Evolutionary conservation across 176 grass and related monocot species (phyloP).

Genomic region (Microstegium vimineum): DNA sequence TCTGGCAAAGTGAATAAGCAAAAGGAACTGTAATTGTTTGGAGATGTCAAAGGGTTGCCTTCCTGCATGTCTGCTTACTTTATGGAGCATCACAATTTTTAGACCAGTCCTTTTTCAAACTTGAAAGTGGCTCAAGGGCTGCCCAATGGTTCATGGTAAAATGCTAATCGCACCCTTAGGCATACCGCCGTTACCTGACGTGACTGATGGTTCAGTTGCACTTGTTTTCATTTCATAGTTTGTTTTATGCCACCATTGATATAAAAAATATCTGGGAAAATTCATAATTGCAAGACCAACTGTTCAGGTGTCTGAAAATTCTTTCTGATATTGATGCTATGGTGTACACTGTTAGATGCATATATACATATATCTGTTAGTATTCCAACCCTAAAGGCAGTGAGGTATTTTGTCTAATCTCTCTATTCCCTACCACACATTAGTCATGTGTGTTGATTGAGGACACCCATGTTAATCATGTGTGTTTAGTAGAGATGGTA

Average conservation of each 20-base stretch:
- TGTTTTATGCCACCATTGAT: background rate
- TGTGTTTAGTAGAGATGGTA: too few species aligned
- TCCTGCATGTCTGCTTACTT: conserved; percentile 6
- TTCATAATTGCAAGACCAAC: too few species aligned
- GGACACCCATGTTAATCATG: too few species aligned
- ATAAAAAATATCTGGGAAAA: background rate
- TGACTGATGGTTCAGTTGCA: background rate
- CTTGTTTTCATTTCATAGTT: background rate
- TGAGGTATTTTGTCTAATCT: too few species aligned
- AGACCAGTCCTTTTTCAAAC: background rate
- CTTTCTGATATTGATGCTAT: too few species aligned
- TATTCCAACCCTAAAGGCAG: too few species aligned
- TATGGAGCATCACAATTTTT: too few species aligned
- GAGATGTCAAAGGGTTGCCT: conserved; percentile 21
- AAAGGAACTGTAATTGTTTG: background rate
- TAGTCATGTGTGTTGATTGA: too few species aligned
- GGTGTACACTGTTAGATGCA: too few species aligned
- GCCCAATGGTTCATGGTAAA: background rate
- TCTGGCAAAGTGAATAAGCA: background rate
- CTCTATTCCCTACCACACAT: too few species aligned
- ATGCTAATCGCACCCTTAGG: background rate
- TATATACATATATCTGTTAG: too few species aligned
- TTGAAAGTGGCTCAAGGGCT: background rate
- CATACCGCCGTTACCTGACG: background rate
- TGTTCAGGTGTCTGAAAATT: too few species aligned